Base-by-base conservation (phyloP, 768 basidiomycete species). In the Collybia sp. region DNA sequence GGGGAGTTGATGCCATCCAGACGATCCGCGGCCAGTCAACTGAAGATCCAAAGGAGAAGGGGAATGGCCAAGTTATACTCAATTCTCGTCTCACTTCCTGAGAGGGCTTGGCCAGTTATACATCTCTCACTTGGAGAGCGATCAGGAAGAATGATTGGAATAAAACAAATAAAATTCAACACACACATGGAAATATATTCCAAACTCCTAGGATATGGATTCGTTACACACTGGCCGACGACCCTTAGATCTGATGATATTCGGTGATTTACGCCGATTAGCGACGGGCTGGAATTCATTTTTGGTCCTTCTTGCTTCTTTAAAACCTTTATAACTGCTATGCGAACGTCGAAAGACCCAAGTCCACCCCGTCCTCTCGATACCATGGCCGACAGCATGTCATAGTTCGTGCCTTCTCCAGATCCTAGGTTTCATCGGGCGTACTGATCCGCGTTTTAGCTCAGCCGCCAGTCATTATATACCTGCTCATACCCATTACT, bases 231-330 rank as follows among this genome's bases (percentile, higher is more conserved):
- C 72, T 71, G 58, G 49, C 45, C 54, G 51, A 63, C 72, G 80
- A 82, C 80, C 80, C 80, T 81, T 79, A 82, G 79, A 81, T 82
- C 77, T 81, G 75, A 25, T 25, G 25, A 76, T 77, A 71, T 76
- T 75, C 70, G 72, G 73, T 75, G 77, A 76, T 79, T 71, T 62
- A 69, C 64, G 63, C 73, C 68, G 68, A 69, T 71, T 71, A 59
- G 65, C 61, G 65, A 67, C 61, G 67, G 65, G 59, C 57, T 54
- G 56, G 57, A 59, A 60, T 65, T 66, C 67, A 65, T 65, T 67
- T 68, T 68, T 63, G 62, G 58, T 53, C 55, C 46, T 61, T 60
- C 60, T 61, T 62, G 54, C 58, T 63, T 62, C 62, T 62, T 58
- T 54, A 56, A 61, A 64, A 54, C 64, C 66, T 65, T 69, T 80